phyloP scores from a whole-genome alignment of 306 rosid genomes.

The Styphnolobium japonicum region DNA sequence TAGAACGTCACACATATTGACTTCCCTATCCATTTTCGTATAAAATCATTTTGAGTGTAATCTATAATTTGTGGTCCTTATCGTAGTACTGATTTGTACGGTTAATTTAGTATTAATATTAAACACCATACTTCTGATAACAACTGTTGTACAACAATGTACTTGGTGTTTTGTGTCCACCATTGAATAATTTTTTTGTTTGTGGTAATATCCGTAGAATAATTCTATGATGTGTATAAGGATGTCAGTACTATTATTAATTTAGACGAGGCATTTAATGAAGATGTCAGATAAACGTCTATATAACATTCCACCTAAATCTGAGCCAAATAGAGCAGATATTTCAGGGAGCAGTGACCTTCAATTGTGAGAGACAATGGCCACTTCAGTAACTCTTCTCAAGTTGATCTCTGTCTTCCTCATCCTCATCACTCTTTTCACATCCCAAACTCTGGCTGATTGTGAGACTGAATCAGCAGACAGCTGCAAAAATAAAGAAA shows the following conservation, averaged over 20 bases:
- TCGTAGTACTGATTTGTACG: conserved; percentile 14
- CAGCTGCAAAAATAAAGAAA: conserved; percentile 47
- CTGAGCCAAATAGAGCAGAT: too few species aligned
- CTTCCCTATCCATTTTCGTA: not conserved
- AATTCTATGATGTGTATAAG: too few species aligned
- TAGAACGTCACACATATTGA: not conserved
- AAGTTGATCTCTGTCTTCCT: conserved; percentile 27
- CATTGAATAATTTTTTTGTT: too few species aligned
- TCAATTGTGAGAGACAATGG: not conserved
- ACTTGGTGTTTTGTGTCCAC: too few species aligned
- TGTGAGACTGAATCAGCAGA: conserved; percentile 24
- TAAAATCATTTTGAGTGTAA: not conserved
- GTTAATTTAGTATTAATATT: too few species aligned
- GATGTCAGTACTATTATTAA: too few species aligned
- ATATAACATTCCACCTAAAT: not conserved
- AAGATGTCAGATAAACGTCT: too few species aligned
- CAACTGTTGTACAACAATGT: not conserved
- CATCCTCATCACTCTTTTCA: conserved; percentile 27
- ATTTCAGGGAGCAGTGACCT: too few species aligned
- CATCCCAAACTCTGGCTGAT: conserved; percentile 24
- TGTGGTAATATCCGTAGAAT: too few species aligned
- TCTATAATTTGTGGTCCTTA: not conserved
- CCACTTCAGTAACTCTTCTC: not conserved
- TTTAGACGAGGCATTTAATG: too few species aligned
- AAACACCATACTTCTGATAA: not conserved